phyloP scores from a whole-genome alignment of 164 flowering plant species.

The Euptelea pleiosperma region DNA sequence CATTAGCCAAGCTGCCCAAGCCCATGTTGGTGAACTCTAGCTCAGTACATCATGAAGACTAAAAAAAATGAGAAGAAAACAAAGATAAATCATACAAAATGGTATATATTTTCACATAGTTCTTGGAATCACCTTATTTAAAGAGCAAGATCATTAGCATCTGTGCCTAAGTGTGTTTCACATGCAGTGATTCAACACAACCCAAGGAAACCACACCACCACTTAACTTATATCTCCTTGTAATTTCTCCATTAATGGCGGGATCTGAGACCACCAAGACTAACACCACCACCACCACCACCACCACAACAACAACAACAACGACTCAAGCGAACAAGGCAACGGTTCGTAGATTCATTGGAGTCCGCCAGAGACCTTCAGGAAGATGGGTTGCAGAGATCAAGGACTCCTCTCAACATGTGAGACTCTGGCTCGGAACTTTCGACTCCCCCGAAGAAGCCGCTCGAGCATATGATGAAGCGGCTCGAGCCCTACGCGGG shows the following conservation, averaged over 20 bases:
- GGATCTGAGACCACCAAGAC: conserved; percentile 2
- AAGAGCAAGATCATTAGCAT: conserved; percentile 1
- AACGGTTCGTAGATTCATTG: conserved; percentile 42
- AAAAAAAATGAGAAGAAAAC: conserved; percentile 9
- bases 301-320: conserved; percentile 8
- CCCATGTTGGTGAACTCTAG: not conserved
- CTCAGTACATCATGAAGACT: not conserved
- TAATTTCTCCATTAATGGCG: conserved; percentile 8
- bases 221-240: not conserved
- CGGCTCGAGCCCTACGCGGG: conserved; percentile 69
- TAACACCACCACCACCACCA: no score
- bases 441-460: conserved; percentile 77
- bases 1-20: no score
- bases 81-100: conserved; percentile 13
- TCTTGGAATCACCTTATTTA: conserved; percentile 20
- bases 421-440: conserved; percentile 71
- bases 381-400: conserved; percentile 89
- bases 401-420: conserved; percentile 69
- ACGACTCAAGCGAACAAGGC: conserved; percentile 19
- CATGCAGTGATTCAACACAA: conserved; percentile 8
- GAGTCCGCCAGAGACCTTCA: conserved; percentile 72
- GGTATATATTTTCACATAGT: conserved; percentile 15
- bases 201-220: no score
- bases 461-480: conserved; percentile 75
- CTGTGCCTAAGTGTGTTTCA: conserved; percentile 7